Evolutionary conservation across 2,329 filamentous ascomycete genomes (phyloP).

Genomic region (Claviceps lovelessii): DNA sequence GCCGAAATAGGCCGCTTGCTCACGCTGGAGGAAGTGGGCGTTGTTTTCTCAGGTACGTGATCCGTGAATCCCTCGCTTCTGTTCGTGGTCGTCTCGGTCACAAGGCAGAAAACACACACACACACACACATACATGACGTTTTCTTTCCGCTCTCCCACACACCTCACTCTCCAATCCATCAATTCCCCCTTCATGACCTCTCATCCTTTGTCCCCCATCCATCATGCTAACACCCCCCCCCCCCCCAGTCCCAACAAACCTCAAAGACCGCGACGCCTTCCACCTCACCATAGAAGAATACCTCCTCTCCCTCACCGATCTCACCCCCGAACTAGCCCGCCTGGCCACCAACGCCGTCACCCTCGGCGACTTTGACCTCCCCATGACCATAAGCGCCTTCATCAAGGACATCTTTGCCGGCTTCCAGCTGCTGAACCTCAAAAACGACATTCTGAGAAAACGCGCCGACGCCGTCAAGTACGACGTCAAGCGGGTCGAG

Average conservation of each 20-base stretch:
- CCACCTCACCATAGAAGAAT: conserved; percentile 94
- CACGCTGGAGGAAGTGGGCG: conserved; percentile 77
- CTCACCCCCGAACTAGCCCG: conserved; percentile 84
- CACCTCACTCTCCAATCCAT: neutral
- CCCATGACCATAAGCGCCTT: conserved; percentile 82
- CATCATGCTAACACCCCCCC: neutral
- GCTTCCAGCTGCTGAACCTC: conserved; percentile 92
- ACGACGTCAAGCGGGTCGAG: conserved; percentile 94
- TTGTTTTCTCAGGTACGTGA: conserved; percentile 53
- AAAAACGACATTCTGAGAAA: conserved; percentile 89
- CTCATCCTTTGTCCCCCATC: too few species aligned
- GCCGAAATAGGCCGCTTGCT: conserved; percentile 52
- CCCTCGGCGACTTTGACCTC: conserved; percentile 71
- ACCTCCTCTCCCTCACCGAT: conserved; percentile 73
- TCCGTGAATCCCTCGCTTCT: too few species aligned
- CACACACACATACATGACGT: too few species aligned
- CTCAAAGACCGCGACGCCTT: conserved; percentile 81
- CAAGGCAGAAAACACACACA: too few species aligned
- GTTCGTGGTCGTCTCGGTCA: too few species aligned
- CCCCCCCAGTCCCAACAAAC: conserved; percentile 62
- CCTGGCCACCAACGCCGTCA: conserved; percentile 82
- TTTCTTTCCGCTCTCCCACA: too few species aligned
- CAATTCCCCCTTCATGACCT: too few species aligned
- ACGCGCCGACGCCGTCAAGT: conserved; percentile 87
- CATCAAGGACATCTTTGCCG: conserved; percentile 87